phyloP scores from a whole-genome alignment of 176 grass and related monocot species.

The Microstegium vimineum region DNA sequence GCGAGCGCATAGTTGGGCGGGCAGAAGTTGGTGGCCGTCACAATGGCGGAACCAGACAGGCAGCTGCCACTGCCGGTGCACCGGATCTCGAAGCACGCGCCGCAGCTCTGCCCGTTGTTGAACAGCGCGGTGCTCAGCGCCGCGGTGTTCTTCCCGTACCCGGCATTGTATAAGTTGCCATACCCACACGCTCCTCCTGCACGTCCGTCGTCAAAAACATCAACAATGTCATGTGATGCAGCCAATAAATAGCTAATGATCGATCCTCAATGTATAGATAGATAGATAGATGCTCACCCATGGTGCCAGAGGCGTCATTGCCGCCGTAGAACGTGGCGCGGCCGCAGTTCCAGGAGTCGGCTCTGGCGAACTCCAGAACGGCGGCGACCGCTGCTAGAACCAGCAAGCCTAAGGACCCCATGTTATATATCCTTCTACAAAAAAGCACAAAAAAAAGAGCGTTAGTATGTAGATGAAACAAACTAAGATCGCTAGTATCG shows the following conservation, averaged over 20 bases:
- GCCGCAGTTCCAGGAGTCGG: background rate
- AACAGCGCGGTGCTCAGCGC: slow-evolving; percentile 52
- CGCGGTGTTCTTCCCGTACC: slow-evolving; percentile 53
- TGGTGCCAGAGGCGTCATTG: slow-evolving; percentile 49
- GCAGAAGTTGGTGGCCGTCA: slow-evolving; percentile 64
- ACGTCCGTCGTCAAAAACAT: background rate
- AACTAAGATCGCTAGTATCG: slow-evolving; percentile 4
- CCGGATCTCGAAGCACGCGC: slow-evolving; percentile 56
- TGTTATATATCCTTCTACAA: slow-evolving; percentile 16
- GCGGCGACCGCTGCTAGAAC: background rate
- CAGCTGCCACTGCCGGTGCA: slow-evolving; percentile 36
- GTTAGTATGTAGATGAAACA: background rate
- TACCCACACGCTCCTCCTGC: slow-evolving; percentile 69
- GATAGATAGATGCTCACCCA: slow-evolving; percentile 36
- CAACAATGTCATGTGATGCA: background rate
- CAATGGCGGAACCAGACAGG: slow-evolving; percentile 19
- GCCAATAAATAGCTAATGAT: background rate
- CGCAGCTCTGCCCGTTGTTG: slow-evolving; percentile 50
- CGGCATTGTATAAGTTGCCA: slow-evolving; percentile 39
- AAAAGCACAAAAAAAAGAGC: background rate
- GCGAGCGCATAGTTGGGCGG: slow-evolving; percentile 46
- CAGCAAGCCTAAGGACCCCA: slow-evolving; percentile 52
- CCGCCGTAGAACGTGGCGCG: slow-evolving; percentile 64
- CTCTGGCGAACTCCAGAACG: slow-evolving; percentile 9
- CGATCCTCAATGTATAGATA: background rate